These are phyloP conservation scores for Daldinia loculata DNA, from an alignment of 495 filamentous ascomycete genomes.

Conservation along the genomic window DNA sequence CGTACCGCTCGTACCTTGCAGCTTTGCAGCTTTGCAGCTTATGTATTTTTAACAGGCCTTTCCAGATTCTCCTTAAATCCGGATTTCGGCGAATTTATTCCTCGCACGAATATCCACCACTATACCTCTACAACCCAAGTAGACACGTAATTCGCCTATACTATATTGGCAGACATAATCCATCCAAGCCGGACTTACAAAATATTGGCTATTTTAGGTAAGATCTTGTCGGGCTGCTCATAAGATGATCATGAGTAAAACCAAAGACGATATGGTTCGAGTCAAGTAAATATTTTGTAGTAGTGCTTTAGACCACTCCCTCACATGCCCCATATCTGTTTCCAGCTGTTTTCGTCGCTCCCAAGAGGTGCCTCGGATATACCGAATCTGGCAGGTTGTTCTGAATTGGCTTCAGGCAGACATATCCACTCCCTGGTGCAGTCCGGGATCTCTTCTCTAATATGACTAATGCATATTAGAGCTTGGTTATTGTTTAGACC, in stretches of 20 bases:
- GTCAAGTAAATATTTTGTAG: not conserved
- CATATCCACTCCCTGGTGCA: constrained; percentile 82
- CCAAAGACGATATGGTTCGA: not conserved
- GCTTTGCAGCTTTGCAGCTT: too few species aligned
- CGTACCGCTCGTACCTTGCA: constrained; percentile 2
- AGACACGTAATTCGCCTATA: not conserved
- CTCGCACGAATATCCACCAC: constrained; percentile 1
- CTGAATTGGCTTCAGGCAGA: constrained; percentile 70
- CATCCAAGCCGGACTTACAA: not conserved
- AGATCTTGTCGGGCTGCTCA: not conserved
- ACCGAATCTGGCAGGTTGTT: constrained; percentile 65
- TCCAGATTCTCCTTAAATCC: constrained; percentile 6
- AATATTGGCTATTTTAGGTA: not conserved
- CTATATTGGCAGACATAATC: not conserved
- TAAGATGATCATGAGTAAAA: not conserved
- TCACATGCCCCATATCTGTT: constrained; percentile 67
- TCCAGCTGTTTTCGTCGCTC: constrained; percentile 62
- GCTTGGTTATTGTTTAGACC: constrained; percentile 75
- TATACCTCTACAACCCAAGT: not conserved
- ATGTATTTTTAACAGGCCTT: constrained; percentile 6
- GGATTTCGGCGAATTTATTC: constrained; percentile 24
- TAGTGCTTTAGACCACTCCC: not conserved
- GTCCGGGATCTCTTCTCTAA: constrained; percentile 87
- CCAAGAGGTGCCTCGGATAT: constrained; percentile 64
- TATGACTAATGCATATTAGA: constrained; percentile 85